Evolutionary conservation across 768 basidiomycete species (phyloP).

Genomic region (Saitozyma podzolica): DNA sequence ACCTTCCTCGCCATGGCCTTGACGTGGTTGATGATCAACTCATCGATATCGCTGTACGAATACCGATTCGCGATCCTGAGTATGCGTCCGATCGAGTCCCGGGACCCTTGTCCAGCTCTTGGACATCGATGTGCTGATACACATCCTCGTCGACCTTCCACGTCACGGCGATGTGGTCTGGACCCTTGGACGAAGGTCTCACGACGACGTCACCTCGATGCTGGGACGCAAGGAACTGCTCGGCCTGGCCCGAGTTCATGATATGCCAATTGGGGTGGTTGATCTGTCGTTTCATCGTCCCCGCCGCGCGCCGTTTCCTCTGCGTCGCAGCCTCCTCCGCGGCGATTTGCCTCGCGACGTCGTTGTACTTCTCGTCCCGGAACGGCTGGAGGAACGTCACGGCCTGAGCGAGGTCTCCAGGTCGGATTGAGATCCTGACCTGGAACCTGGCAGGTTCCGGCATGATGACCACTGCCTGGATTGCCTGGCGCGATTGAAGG

Average conservation of each 20-base stretch:
- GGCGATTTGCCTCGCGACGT: conserved; percentile 23
- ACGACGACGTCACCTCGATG: conserved; percentile 96
- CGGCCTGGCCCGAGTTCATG: conserved; percentile 84
- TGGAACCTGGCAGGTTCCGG: conserved; percentile 65
- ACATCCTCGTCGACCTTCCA: conserved; percentile 98
- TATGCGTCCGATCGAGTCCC: conserved; percentile 51
- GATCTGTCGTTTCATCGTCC: conserved; percentile 78
- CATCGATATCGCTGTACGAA: conserved; percentile 89
- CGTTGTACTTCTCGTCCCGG: conserved; percentile 49
- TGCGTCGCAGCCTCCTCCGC: conserved; percentile 65
- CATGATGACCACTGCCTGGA: conserved; percentile 75
- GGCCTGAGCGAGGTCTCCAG: conserved; percentile 26
- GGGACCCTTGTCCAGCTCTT: conserved; percentile 55
- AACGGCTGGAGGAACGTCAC: conserved; percentile 42
- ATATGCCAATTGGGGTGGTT: conserved; percentile 99
- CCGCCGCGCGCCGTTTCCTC: conserved; percentile 81
- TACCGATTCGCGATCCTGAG: conserved; percentile 62
- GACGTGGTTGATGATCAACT: conserved; percentile 93
- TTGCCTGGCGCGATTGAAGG: conserved; percentile 74
- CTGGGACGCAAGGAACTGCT: conserved; percentile 81
- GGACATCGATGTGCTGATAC: conserved; percentile 80
- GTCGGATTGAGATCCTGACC: conserved; percentile 72
- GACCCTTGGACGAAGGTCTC: conserved; percentile 90
- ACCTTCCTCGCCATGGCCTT: conserved; percentile 90
- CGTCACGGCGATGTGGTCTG: conserved; percentile 90